These are phyloP conservation scores for Epichloe aotearoae DNA, from an alignment of 2,329 filamentous ascomycete species.

Conservation along the genomic window DNA sequence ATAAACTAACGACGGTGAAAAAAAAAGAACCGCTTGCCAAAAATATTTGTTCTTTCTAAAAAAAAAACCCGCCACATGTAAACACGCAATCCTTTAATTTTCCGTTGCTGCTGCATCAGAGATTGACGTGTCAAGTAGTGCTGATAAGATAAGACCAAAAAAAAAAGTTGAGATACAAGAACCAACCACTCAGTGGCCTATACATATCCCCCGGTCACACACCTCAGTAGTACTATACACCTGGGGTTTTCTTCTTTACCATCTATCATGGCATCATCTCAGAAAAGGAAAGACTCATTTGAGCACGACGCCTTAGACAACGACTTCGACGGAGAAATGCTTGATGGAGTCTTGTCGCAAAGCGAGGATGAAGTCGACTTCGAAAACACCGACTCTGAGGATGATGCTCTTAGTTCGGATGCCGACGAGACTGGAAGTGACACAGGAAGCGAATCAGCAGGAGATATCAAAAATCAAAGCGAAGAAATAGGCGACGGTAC, in stretches of 20 bases:
- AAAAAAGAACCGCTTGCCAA: no score
- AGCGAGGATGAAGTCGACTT: conserved; percentile 25
- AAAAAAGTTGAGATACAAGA: not conserved
- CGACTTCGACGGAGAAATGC: conserved; percentile 41
- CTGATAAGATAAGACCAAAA: not conserved
- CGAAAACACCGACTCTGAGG: conserved; percentile 12
- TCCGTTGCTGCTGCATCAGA: no score
- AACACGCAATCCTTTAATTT: no score
- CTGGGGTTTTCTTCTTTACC: not conserved
- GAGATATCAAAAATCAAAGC: conserved; percentile 14
- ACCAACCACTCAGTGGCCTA: no score
- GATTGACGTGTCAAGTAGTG: no score
- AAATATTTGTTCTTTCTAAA: no score
- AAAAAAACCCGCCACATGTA: no score
- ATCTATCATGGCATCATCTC: conserved; percentile 8
- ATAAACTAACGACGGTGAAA: no score
- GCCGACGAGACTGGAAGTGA: not conserved
- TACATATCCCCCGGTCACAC: not conserved
- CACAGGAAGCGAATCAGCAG: conserved; percentile 20
- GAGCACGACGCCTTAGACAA: conserved; percentile 33
- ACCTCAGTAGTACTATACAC: not conserved
- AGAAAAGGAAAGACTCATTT: conserved; percentile 52
- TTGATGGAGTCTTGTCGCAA: conserved; percentile 42
- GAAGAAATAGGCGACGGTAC: not conserved
- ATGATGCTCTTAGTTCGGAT: not conserved